Evolutionary conservation across 2,329 filamentous ascomycete species (phyloP).

Genomic region (Dactylellina parvicollis): DNA sequence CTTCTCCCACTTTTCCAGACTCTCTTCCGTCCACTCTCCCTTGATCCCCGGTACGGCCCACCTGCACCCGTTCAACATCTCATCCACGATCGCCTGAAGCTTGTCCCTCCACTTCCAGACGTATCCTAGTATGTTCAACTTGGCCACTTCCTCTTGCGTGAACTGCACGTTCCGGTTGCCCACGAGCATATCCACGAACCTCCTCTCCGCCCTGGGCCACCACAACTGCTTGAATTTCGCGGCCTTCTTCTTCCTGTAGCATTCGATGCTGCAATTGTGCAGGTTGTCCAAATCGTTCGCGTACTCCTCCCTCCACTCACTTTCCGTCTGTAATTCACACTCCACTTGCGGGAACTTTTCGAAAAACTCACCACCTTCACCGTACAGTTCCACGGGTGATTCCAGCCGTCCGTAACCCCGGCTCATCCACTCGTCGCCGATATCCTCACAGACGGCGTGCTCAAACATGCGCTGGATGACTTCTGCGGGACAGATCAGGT

Average conservation of each 20-base stretch:
- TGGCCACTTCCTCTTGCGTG: conserved; percentile 7
- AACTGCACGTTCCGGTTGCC: conserved; percentile 6
- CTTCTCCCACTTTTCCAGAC: conserved; percentile 6
- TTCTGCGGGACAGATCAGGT: conserved; percentile 26
- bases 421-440: conserved; percentile 16
- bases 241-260: conserved; percentile 15
- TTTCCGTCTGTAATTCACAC: conserved; percentile 26
- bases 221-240: conserved; percentile 19
- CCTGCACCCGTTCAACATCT: conserved; percentile 26
- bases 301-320: conserved; percentile 13
- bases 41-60: conserved; percentile 33
- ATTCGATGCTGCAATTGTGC: conserved; percentile 37
- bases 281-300: conserved; percentile 29
- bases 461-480: conserved; percentile 37
- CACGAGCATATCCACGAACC: conserved; percentile 22
- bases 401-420: neutral
- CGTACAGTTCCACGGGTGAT: conserved; percentile 9
- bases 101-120: conserved; percentile 14
- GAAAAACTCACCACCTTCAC: neutral
- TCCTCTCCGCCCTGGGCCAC: conserved; percentile 34
- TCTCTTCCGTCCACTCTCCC: conserved; percentile 39
- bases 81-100: conserved; percentile 7
- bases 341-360: neutral
- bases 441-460: neutral
- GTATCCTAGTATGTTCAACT: neutral